Evolutionary conservation across 2,329 filamentous ascomycete genomes (phyloP).

Genomic region (Cyphellophora europaea): DNA sequence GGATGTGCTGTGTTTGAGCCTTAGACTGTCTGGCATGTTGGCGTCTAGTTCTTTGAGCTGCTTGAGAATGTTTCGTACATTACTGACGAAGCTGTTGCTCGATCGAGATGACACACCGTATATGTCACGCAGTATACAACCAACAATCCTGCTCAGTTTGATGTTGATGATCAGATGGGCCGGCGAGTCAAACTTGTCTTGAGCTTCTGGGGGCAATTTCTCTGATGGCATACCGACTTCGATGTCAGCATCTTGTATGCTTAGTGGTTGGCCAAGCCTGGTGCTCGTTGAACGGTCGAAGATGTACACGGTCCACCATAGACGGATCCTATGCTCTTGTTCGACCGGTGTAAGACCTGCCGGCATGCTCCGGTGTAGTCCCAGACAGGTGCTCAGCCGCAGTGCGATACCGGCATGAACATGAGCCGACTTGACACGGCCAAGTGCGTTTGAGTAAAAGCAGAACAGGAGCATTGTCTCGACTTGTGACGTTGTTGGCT

Average conservation of each 20-base stretch:
- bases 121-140: slow-evolving; percentile 38
- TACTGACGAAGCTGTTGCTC: slow-evolving; percentile 36
- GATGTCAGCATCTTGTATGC: slow-evolving; percentile 47
- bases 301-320: slow-evolving; percentile 50
- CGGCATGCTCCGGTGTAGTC: slow-evolving; percentile 40
- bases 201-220: slow-evolving; percentile 33
- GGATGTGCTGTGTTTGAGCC: slow-evolving; percentile 36
- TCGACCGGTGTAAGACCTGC: slow-evolving; percentile 35
- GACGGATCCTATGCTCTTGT: slow-evolving; percentile 29
- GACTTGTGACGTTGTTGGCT: too few relatives aligned
- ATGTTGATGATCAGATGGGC: too few relatives aligned
- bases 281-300: slow-evolving; percentile 42
- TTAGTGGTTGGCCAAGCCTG: slow-evolving; percentile 44
- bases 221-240: slow-evolving; percentile 28
- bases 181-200: too few relatives aligned
- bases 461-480: too few relatives aligned
- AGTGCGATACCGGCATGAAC: slow-evolving; percentile 43
- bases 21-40: slow-evolving; percentile 36
- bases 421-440: too few relatives aligned
- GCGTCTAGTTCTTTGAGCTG: slow-evolving; percentile 41
- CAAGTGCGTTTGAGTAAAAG: too few relatives aligned
- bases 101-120: slow-evolving; percentile 39
- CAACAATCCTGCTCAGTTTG: slow-evolving; percentile 41
- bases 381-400: slow-evolving; percentile 41
- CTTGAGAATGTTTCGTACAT: slow-evolving; percentile 40